phyloP scores from a whole-genome alignment of 352 stramenopile genomes.

The Pythium rishiriense region DNA sequence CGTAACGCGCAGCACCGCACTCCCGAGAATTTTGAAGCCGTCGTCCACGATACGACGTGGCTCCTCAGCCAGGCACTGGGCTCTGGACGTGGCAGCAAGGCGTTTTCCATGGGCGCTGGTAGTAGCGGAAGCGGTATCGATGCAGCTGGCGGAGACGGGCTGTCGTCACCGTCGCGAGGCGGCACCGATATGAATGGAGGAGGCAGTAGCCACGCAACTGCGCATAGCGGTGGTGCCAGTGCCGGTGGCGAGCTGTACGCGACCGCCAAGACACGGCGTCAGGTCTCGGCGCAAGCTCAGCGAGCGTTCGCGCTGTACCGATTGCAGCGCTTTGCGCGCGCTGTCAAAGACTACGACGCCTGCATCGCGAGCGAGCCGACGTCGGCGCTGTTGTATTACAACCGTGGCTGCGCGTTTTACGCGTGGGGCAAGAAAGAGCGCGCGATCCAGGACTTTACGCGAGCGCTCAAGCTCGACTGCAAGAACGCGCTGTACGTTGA shows the following conservation, averaged over 20 bases:
- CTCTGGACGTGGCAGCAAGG: neutral
- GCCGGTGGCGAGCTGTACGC: conserved; percentile 5
- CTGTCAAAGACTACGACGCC: conserved; percentile 54
- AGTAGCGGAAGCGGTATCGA: neutral
- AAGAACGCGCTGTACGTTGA: conserved; percentile 67
- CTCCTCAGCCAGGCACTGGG: conserved; percentile 33
- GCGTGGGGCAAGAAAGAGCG: conserved; percentile 42
- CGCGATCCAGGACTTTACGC: conserved; percentile 52
- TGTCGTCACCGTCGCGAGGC: neutral
- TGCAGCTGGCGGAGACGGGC: neutral
- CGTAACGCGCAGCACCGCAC: conserved; percentile 27
- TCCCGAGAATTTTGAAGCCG: conserved; percentile 21
- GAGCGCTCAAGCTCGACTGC: conserved; percentile 64
- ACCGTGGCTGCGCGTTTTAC: conserved; percentile 65
- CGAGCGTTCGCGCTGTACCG: conserved; percentile 64
- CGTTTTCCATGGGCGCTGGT: neutral
- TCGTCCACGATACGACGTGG: conserved; percentile 36
- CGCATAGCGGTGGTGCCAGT: neutral
- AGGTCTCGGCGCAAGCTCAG: conserved; percentile 44
- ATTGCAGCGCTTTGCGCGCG: conserved; percentile 43
- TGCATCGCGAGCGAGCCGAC: conserved; percentile 48
- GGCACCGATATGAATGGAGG: neutral
- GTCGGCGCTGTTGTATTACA: conserved; percentile 48
- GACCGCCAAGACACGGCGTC: conserved; percentile 33
- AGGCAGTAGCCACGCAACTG: neutral